These are phyloP conservation scores for Ophiosphaerella herpotricha DNA, from an alignment of 2,329 filamentous ascomycete genomes.

Conservation along the genomic window DNA sequence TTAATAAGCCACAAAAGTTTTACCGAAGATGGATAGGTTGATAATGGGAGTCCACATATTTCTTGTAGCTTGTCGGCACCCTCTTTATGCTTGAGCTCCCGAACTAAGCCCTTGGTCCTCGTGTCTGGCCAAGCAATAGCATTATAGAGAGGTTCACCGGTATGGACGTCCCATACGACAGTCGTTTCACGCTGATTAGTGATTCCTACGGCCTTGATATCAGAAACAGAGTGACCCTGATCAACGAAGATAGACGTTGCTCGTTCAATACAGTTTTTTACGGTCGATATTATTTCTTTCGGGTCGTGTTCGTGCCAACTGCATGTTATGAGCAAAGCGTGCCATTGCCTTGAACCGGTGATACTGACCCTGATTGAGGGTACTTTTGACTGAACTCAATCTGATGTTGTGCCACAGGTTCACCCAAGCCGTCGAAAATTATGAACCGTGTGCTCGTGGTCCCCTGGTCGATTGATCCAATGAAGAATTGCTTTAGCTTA, in stretches of 20 bases:
- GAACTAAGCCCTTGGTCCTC: constrained; percentile 74
- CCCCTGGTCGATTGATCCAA: constrained; percentile 88
- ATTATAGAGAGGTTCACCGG: constrained; percentile 79
- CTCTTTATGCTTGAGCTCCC: constrained; percentile 71
- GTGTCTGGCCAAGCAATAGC: constrained; percentile 90
- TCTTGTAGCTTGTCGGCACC: constrained; percentile 71
- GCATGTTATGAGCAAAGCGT: constrained; percentile 21
- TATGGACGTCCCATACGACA: constrained; percentile 80
- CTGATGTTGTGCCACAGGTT: constrained; percentile 81
- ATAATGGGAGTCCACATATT: constrained; percentile 80
- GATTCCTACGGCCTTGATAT: constrained; percentile 80
- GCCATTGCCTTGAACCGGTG: not conserved
- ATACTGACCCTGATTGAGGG: constrained; percentile 77
- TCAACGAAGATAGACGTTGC: constrained; percentile 72
- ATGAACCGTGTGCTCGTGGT: constrained; percentile 89
- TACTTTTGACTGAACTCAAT: constrained; percentile 86
- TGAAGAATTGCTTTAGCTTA: constrained; percentile 63
- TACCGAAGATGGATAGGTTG: constrained; percentile 84
- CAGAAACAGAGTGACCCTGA: constrained; percentile 68
- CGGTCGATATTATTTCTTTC: constrained; percentile 72
- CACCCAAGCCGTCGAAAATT: constrained; percentile 81
- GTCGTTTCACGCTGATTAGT: constrained; percentile 92
- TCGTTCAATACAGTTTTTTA: constrained; percentile 78
- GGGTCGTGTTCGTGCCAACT: constrained; percentile 93
- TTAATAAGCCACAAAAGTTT: constrained; percentile 84